These are phyloP conservation scores for Cryptococcus sp. DNA, from an alignment of 1,284 basidiomycete species.

Conservation along the genomic window DNA sequence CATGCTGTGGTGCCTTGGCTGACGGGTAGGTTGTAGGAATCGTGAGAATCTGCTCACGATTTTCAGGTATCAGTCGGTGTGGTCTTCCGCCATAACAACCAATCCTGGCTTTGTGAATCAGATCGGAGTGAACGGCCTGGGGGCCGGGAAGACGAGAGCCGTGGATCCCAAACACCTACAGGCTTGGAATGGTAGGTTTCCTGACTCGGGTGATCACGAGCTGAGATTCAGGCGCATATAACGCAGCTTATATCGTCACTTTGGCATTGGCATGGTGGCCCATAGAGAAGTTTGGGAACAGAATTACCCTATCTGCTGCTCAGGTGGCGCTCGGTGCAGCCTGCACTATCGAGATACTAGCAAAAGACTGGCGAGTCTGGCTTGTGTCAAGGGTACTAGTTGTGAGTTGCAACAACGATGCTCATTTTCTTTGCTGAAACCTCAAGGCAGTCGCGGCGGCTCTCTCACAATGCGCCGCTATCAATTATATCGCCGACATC, in stretches of 20 bases:
- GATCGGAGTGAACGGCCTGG: neutral
- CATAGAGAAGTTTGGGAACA: constrained; percentile 20
- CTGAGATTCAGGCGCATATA: neutral
- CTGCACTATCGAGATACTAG: constrained; percentile 5
- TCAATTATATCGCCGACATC: neutral
- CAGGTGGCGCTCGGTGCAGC: constrained; percentile 4
- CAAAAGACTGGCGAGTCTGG: constrained; percentile 7
- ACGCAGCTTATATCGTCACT: neutral
- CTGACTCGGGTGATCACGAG: neutral
- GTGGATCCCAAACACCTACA: constrained; percentile 1
- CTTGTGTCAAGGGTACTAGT: neutral
- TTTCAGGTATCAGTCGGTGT: too few species aligned
- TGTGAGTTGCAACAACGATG: neutral
- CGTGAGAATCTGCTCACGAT: too few species aligned
- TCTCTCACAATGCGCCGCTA: neutral
- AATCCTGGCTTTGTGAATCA: too few species aligned
- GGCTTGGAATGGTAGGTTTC: constrained; percentile 4
- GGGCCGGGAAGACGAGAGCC: constrained; percentile 1
- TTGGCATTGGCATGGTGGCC: neutral
- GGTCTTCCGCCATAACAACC: too few species aligned
- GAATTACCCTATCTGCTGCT: constrained; percentile 2
- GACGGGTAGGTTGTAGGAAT: too few species aligned
- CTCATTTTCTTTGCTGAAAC: neutral
- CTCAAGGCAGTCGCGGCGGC: neutral
- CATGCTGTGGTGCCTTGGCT: too few species aligned